phyloP scores from a whole-genome alignment of 352 stramenopile species.

The Pilasporangium apinafurcum region DNA sequence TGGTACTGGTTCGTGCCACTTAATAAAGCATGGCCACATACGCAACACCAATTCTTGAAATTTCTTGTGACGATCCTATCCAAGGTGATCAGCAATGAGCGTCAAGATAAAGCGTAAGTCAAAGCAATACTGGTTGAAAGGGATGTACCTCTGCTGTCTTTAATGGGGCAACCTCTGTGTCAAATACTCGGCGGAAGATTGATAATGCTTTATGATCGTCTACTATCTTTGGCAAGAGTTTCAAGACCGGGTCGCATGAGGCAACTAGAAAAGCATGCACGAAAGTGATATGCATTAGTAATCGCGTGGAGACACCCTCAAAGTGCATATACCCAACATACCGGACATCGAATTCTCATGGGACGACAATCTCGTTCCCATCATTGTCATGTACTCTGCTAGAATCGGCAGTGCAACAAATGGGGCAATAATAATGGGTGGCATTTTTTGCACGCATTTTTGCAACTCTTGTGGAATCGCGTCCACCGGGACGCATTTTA shows the following conservation, averaged over 20 bases:
- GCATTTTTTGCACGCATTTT: slow-evolving; percentile 45
- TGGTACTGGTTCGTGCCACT: slow-evolving; percentile 36
- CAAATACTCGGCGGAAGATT: slow-evolving; percentile 55
- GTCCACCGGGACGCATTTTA: slow-evolving; percentile 63
- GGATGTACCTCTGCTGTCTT: slow-evolving; percentile 35
- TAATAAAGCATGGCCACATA: slow-evolving; percentile 72
- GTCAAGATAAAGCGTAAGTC: neutral
- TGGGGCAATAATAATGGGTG: slow-evolving; percentile 55
- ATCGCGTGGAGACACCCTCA: no score
- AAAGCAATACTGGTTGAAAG: neutral
- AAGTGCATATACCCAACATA: neutral
- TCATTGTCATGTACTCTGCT: slow-evolving; percentile 64
- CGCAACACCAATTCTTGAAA: slow-evolving; percentile 69
- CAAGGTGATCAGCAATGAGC: neutral
- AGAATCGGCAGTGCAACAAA: slow-evolving; percentile 61
- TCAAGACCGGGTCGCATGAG: slow-evolving; percentile 58
- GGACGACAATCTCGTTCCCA: slow-evolving; percentile 45
- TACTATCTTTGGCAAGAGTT: slow-evolving; percentile 60
- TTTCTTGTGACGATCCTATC: slow-evolving; percentile 45
- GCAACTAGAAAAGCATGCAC: slow-evolving; percentile 15
- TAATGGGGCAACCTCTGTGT: slow-evolving; percentile 29
- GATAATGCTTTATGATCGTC: slow-evolving; percentile 63
- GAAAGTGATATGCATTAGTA: no score
- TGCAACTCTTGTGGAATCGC: slow-evolving; percentile 42
- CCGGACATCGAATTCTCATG: slow-evolving; percentile 9